Conservation (phyloP, 2,329 filamentous ascomycete species). For the Aspergillus sp. region DNA sequence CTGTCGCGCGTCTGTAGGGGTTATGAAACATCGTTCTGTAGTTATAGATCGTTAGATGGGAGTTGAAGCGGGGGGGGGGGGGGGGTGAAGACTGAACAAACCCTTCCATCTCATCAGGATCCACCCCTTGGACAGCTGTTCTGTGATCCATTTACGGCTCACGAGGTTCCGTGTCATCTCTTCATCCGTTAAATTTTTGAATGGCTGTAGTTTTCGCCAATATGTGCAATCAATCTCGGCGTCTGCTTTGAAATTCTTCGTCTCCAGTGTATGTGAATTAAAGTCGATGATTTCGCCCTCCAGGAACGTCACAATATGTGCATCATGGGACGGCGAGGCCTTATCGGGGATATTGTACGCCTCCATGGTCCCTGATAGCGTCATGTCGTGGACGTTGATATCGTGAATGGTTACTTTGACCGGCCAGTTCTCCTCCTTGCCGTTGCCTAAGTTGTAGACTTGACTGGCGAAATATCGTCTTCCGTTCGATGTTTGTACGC, state of each 20-base stretch:
- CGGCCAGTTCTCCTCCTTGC: constrained; percentile 62
- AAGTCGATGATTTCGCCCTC: constrained; percentile 71
- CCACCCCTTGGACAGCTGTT: constrained; percentile 44
- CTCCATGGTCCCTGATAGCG: constrained; percentile 67
- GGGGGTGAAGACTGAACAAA: constrained; percentile 20
- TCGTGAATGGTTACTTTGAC: constrained; percentile 66
- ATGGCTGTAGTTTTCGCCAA: constrained; percentile 50
- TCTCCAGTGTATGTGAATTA: constrained; percentile 48
- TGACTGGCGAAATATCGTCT: constrained; percentile 37
- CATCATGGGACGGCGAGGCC: constrained; percentile 41
- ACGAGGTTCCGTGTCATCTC: constrained; percentile 46
- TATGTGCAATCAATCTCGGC: constrained; percentile 49
- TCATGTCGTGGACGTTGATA: constrained; percentile 61
- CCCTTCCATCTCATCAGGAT: constrained; percentile 55
- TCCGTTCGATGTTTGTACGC: constrained; percentile 38
- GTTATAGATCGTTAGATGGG: background rate
- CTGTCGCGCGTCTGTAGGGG: constrained; percentile 46
- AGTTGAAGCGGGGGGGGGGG: background rate
- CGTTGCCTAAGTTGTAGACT: constrained; percentile 21
- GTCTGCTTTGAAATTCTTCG: constrained; percentile 48
- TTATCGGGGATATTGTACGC: constrained; percentile 65
- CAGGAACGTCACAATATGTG: constrained; percentile 63
- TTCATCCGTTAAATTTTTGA: constrained; percentile 45
- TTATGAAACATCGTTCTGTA: constrained; percentile 50
- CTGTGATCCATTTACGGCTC: constrained; percentile 46